Evolutionary conservation across 306 rosid species (phyloP).

Genomic region (Neltuma alba): DNA sequence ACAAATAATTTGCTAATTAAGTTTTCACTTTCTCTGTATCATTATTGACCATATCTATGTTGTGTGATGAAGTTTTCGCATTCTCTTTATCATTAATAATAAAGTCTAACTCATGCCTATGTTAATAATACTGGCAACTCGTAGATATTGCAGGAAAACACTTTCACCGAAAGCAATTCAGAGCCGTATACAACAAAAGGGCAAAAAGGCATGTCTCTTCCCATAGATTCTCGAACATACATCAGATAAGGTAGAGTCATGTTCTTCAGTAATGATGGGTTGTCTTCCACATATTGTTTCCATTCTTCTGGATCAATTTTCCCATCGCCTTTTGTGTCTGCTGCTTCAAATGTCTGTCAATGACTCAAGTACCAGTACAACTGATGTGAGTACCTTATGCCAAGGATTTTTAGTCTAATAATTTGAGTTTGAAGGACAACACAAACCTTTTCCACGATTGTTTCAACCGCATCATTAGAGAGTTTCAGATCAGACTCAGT

Average conservation of each 20-base stretch:
- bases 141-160: neutral
- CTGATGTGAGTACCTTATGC: slow-evolving; percentile 12
- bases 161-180: neutral
- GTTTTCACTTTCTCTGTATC: neutral
- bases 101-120: no score
- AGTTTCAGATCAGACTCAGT: slow-evolving; percentile 39
- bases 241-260: slow-evolving; percentile 45
- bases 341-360: slow-evolving; percentile 39
- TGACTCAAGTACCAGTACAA: neutral
- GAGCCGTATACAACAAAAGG: neutral
- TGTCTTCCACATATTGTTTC: slow-evolving; percentile 35
- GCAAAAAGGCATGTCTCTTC: neutral
- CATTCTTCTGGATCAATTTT: slow-evolving; percentile 41
- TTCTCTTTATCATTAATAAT: no score
- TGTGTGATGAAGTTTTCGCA: no score
- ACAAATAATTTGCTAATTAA: neutral
- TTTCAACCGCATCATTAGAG: slow-evolving; percentile 40
- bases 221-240: slow-evolving; percentile 21
- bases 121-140: no score
- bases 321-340: slow-evolving; percentile 38
- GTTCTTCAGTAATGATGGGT: slow-evolving; percentile 41
- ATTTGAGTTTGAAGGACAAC: neutral
- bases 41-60: neutral
- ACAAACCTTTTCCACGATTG: slow-evolving; percentile 39
- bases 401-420: neutral